Evolutionary conservation across 2,329 filamentous ascomycete species (phyloP).

Genomic region (Bipolaris oryzae): DNA sequence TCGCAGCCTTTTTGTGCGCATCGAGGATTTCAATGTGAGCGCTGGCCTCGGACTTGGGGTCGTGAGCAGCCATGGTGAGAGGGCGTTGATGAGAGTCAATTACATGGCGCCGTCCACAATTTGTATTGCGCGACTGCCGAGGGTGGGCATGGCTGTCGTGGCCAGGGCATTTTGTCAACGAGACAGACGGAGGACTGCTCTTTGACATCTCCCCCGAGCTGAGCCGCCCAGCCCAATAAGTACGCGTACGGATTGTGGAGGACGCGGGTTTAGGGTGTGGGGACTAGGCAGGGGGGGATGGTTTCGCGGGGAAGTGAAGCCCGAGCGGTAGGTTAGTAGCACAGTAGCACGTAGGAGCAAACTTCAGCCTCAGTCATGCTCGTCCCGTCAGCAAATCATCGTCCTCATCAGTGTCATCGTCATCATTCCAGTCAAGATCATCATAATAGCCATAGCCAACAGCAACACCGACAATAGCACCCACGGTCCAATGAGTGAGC

Average conservation of each 20-base stretch:
- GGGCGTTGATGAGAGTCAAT: neutral
- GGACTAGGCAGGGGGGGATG: constrained; percentile 3
- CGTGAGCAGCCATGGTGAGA: constrained; percentile 8
- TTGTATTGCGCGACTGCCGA: neutral
- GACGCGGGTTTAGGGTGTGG: constrained; percentile 13
- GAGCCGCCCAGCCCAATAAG: constrained; percentile 15
- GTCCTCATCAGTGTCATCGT: neutral
- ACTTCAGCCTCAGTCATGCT: constrained; percentile 9
- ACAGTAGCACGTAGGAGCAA: no score
- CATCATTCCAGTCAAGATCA: no score
- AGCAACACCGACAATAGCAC: neutral
- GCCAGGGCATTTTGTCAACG: neutral
- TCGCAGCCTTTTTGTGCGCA: constrained; percentile 18
- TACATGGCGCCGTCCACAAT: neutral
- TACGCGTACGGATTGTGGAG: constrained; percentile 17
- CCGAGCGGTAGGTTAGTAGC: neutral
- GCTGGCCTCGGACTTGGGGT: constrained; percentile 6
- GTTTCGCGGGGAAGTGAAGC: constrained; percentile 3
- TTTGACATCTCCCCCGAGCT: constrained; percentile 14
- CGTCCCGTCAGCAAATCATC: constrained; percentile 3
- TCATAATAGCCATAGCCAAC: no score
- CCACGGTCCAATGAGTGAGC: constrained; percentile 8
- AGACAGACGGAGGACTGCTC: neutral
- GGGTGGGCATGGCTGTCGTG: neutral
- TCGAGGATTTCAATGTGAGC: constrained; percentile 16